Conservation (phyloP, 1,139 yeast species). For the Kluyveromyces marxianus region DNA sequence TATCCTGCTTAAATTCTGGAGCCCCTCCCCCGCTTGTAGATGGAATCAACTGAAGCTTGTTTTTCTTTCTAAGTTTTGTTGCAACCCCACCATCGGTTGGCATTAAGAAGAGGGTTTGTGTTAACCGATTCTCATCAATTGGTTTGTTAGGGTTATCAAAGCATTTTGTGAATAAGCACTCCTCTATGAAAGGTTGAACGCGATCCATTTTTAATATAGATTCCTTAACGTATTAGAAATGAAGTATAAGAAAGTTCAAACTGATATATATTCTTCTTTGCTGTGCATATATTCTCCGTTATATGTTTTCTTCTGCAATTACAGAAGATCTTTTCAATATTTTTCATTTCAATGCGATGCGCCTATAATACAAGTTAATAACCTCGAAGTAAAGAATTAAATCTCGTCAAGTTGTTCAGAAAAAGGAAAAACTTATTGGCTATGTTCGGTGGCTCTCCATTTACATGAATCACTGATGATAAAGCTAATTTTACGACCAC, state of each 20-base stretch:
- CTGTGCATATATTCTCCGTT: too few relatives aligned
- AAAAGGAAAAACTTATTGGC: background rate
- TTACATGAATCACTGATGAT: too few relatives aligned
- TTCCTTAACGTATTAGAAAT: too few relatives aligned
- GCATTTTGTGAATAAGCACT: conserved; percentile 23
- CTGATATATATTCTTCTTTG: too few relatives aligned
- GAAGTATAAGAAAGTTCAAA: too few relatives aligned
- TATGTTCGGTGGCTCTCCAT: background rate
- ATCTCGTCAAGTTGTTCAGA: background rate
- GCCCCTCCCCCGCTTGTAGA: background rate
- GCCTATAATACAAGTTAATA: background rate
- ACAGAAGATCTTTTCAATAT: too few relatives aligned
- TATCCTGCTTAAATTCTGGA: conserved; percentile 16
- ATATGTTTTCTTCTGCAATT: too few relatives aligned
- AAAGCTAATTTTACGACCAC: too few relatives aligned
- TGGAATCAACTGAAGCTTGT: conserved; percentile 11
- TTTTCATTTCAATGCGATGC: background rate
- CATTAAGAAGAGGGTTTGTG: conserved; percentile 23
- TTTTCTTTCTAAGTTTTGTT: conserved; percentile 16
- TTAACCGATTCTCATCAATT: conserved; percentile 24
- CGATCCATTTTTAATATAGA: conserved; percentile 18
- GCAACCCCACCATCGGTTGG: conserved; percentile 30
- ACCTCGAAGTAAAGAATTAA: background rate
- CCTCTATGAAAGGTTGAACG: conserved; percentile 25
- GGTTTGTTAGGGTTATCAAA: conserved; percentile 27